These are phyloP conservation scores for Magnolia officinalis DNA, from an alignment of 164 flowering plant genomes.

Conservation along the genomic window DNA sequence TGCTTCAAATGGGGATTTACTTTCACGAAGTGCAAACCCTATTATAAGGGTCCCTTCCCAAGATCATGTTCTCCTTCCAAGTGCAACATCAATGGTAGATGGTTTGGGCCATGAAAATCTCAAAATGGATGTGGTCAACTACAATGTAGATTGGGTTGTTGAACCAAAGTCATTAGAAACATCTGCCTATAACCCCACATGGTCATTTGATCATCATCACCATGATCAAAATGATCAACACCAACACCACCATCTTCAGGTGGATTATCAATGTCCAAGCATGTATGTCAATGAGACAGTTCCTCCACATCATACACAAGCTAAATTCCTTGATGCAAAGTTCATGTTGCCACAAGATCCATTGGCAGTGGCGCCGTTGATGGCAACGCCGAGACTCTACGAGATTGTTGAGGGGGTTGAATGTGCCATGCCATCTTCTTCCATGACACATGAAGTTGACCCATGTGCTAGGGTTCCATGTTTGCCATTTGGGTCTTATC, in stretches of 20 bases:
- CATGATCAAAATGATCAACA: conserved; percentile 12
- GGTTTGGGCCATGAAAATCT: conserved; percentile 20
- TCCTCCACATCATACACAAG: neutral
- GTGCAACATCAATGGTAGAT: conserved; percentile 18
- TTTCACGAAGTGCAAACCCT: conserved; percentile 27
- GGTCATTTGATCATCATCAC: conserved; percentile 19
- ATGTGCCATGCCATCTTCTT: conserved; percentile 18
- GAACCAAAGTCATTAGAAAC: conserved; percentile 8
- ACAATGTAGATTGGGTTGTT: conserved; percentile 12
- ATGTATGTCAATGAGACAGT: conserved; percentile 3
- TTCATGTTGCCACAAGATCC: conserved; percentile 11
- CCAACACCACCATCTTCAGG: conserved; percentile 7
- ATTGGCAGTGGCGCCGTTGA: conserved; percentile 8
- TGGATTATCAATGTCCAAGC: neutral
- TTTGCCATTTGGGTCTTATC: conserved; percentile 15
- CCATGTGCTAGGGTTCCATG: conserved; percentile 13
- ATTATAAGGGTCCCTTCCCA: conserved; percentile 21
- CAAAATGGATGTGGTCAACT: conserved; percentile 12
- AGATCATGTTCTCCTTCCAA: conserved; percentile 22
- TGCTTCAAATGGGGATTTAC: conserved; percentile 15
- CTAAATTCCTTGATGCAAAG: conserved; percentile 3
- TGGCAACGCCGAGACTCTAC: conserved; percentile 22
- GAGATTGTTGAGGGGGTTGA: conserved; percentile 24
- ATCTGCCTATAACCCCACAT: conserved; percentile 19
- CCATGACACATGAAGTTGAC: conserved; percentile 18